These are phyloP conservation scores for Penicillium fuscoglaucum DNA, from an alignment of 2,329 filamentous ascomycete genomes.

Conservation along the genomic window DNA sequence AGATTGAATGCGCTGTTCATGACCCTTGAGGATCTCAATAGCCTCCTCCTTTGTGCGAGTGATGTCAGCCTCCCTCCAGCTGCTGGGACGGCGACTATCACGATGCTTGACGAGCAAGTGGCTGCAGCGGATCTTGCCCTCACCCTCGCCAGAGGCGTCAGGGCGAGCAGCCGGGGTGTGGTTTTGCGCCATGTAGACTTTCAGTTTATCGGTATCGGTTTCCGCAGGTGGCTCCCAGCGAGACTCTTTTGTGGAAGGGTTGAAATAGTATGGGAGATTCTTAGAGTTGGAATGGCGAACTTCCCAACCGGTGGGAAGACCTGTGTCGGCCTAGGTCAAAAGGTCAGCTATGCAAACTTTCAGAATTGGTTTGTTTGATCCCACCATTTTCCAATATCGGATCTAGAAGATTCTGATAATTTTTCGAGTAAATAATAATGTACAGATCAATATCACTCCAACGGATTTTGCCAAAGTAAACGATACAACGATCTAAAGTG, in stretches of 20 bases:
- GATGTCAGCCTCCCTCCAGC: conserved; percentile 90
- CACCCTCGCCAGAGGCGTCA: conserved; percentile 46
- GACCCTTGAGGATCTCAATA: conserved; percentile 68
- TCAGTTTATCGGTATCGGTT: conserved; percentile 89
- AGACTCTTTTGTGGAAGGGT: conserved; percentile 78
- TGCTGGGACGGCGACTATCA: conserved; percentile 82
- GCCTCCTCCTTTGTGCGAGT: conserved; percentile 88
- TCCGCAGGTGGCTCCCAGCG: conserved; percentile 90
- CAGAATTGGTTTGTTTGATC: not conserved
- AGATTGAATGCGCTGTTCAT: conserved; percentile 74
- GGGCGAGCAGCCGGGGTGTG: conserved; percentile 57
- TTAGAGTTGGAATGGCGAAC: conserved; percentile 98
- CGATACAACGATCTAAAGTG: not conserved
- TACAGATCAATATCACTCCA: not conserved
- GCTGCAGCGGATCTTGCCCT: conserved; percentile 87
- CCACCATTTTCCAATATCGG: conserved; percentile 12
- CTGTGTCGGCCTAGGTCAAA: conserved; percentile 63
- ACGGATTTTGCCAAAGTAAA: not conserved
- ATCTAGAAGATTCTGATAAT: not conserved
- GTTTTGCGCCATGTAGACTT: conserved; percentile 87
- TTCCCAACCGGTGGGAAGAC: conserved; percentile 86
- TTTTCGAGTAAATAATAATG: not conserved
- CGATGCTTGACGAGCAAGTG: conserved; percentile 93
- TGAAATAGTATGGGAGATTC: conserved; percentile 99
- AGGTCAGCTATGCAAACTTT: conserved; percentile 1